These are phyloP conservation scores for Pseudotsuga menziesii DNA, from an alignment of 75 land plant species.

Conservation along the genomic window DNA sequence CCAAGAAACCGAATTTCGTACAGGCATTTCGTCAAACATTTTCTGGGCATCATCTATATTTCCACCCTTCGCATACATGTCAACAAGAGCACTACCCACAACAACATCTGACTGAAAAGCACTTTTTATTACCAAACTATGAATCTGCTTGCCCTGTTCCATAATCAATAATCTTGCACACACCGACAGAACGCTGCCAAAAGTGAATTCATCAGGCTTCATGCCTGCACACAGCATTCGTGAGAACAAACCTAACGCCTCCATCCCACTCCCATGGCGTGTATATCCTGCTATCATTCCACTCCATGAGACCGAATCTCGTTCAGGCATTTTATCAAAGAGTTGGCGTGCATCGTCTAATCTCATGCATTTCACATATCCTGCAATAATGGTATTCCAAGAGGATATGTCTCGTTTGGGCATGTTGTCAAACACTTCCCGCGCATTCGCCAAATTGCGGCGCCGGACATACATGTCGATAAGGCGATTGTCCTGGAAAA, in stretches of 20 bases:
- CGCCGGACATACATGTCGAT: no score
- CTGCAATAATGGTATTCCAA: conserved; percentile 8
- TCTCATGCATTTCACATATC: conserved; percentile 13
- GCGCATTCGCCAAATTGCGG: no score
- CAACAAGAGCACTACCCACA: conserved; percentile 14
- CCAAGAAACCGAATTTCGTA: conserved; percentile 19
- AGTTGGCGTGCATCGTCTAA: conserved; percentile 9
- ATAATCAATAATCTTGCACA: conserved; percentile 15
- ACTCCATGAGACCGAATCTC: conserved; percentile 21
- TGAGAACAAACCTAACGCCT: conserved; percentile 13
- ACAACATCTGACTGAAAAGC: background rate
- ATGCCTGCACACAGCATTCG: conserved; percentile 7
- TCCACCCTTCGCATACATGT: conserved; percentile 31
- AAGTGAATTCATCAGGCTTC: conserved; percentile 15
- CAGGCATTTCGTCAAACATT: conserved; percentile 16
- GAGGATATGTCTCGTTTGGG: no score
- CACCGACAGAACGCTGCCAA: conserved; percentile 5
- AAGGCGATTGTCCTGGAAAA: no score
- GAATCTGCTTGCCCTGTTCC: conserved; percentile 7
- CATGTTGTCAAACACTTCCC: no score
- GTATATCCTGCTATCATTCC: conserved; percentile 11
- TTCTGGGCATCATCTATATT: conserved; percentile 14
- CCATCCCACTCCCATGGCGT: conserved; percentile 2
- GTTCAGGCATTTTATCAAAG: conserved; percentile 14
- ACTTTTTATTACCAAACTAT: conserved; percentile 1